phyloP scores from a whole-genome alignment of 148 eudicot species.

The Rhododendron molle region DNA sequence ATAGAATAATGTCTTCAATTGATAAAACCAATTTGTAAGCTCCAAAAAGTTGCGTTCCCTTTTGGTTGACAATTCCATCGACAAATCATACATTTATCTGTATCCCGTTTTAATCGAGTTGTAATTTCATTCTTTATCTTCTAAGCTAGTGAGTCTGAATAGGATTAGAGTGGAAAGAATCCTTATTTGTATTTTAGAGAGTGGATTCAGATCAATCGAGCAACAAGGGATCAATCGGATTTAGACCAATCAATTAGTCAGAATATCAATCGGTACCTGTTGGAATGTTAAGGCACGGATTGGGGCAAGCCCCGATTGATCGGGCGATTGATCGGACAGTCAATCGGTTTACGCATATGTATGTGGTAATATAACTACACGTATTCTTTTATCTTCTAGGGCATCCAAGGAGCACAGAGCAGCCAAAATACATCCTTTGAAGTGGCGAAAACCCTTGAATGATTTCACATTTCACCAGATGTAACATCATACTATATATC shows the following conservation, averaged over 20 bases:
- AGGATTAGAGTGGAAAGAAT: neutral
- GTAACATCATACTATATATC: neutral
- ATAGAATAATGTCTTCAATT: neutral
- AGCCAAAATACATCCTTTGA: neutral
- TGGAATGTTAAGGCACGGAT: neutral
- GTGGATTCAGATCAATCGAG: neutral
- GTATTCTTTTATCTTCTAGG: neutral
- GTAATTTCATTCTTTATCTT: neutral
- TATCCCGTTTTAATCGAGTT: neutral
- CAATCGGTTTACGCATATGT: neutral
- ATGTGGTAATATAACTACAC: neutral
- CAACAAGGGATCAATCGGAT: too few relatives aligned
- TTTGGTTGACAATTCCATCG: neutral
- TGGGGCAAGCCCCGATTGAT: neutral
- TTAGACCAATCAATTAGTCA: too few relatives aligned
- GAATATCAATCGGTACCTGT: neutral
- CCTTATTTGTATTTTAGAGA: neutral
- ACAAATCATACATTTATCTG: neutral
- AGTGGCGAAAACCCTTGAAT: neutral
- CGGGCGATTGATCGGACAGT: too few relatives aligned
- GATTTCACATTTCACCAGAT: neutral
- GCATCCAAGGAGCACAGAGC: neutral
- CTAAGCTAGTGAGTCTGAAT: neutral
- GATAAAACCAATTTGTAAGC: neutral
- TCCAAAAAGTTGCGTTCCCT: neutral